Base-by-base conservation (phyloP, 352 stramenopile species). In the Pythium aphanidermatum region DNA sequence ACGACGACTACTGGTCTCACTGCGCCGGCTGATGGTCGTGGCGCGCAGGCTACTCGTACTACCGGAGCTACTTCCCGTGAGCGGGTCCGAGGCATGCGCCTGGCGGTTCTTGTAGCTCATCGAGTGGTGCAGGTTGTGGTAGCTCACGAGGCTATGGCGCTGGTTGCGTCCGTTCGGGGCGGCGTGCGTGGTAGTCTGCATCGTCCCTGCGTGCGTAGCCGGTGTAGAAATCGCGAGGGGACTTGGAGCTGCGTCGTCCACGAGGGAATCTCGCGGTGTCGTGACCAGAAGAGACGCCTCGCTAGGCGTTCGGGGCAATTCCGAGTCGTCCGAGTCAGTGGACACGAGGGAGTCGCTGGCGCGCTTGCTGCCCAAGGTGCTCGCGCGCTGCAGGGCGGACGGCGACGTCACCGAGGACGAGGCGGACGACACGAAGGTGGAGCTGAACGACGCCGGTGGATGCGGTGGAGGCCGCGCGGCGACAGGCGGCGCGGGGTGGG, bases 21-120 rank as follows among this genome's bases (percentile, higher is more conserved):
- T n/a, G n/a, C n/a, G n/a, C n/a, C n/a, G n/a, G 33, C 35, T 21
- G 29, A 14, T 49, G 25, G 21, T 51, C 49, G 14, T 42, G 24
- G n/a, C 32, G 32, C 6, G n/a, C n/a, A n/a, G n/a, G n/a, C n/a
- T n/a, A n/a, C n/a, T n/a, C n/a, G n/a, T n/a, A n/a, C n/a, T n/a
- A n/a, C n/a, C n/a, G n/a, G n/a, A n/a, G n/a, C n/a, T n/a, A n/a
- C n/a, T n/a, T n/a, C n/a, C n/a, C n/a, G 16, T 30, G 8, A 34
- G 8, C 7, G 32, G 24, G 25, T 46, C 31, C 2, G 33, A 44
- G 17, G 28, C 38, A 14, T 41, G 37, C 19, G 45, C 48, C 48
- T 53, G 56, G 30, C 78, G 81, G 63, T 90, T 92, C 63, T 90
- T 92, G 68, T 92, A 92, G 23, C 66, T 82, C 81, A 92, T 92